phyloP scores from a whole-genome alignment of 2,329 filamentous ascomycete genomes.

The Chalaropsis thielavioides region DNA sequence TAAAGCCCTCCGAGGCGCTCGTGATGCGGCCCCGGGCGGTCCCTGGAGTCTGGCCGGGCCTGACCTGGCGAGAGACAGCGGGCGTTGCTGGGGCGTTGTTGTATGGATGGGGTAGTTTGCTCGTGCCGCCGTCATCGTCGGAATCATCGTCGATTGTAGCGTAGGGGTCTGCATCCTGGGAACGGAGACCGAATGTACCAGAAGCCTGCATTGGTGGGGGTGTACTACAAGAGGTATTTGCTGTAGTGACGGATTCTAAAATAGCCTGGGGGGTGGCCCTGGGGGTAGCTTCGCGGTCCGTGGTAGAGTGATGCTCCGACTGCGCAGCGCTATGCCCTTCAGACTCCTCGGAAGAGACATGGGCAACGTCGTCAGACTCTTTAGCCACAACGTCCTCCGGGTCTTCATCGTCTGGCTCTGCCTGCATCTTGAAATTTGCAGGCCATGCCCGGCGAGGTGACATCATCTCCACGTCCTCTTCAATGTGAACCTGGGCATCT shows the following conservation, averaged over 20 bases:
- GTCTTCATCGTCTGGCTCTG: neutral
- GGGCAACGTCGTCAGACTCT: neutral
- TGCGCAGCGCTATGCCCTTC: neutral
- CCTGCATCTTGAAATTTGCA: constrained; percentile 1
- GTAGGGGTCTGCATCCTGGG: constrained; percentile 34
- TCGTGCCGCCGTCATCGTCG: constrained; percentile 37
- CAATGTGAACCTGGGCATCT: constrained; percentile 12
- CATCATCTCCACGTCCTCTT: constrained; percentile 16
- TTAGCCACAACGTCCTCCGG: neutral
- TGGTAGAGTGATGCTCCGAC: neutral
- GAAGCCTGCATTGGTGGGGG: constrained; percentile 21
- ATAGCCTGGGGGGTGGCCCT: neutral
- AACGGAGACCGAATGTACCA: constrained; percentile 27
- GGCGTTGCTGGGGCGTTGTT: constrained; percentile 22
- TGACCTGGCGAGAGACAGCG: constrained; percentile 30
- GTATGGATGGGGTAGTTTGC: constrained; percentile 19
- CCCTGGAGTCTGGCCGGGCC: neutral
- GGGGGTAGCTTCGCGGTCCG: neutral
- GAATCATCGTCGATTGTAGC: constrained; percentile 28
- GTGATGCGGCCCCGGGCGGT: constrained; percentile 24
- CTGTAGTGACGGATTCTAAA: neutral
- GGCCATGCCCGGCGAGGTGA: constrained; percentile 3
- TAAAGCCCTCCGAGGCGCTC: constrained; percentile 39
- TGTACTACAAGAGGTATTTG: constrained; percentile 16
- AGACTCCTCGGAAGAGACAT: neutral